phyloP scores from a whole-genome alignment of 2,329 filamentous ascomycete genomes.

The Fusarium nisikadoi region DNA sequence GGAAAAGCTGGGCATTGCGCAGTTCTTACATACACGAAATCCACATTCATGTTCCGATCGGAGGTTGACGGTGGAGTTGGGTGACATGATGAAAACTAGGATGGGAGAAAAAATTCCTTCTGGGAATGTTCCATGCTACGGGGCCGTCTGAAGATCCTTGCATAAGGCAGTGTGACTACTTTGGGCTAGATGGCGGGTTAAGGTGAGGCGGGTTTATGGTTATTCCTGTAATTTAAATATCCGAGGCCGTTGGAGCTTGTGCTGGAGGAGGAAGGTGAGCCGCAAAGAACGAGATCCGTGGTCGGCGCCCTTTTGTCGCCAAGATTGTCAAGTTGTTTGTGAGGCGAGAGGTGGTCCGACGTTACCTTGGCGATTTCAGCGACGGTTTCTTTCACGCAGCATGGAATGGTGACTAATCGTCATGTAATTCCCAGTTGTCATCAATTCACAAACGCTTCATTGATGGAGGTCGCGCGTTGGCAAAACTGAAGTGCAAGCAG shows the following conservation, averaged over 20 bases:
- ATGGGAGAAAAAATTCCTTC: constrained; percentile 6
- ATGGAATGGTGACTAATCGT: background rate
- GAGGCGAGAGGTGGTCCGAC: background rate
- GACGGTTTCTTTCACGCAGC: rapidly evolving
- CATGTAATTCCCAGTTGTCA: background rate
- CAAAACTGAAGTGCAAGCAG: background rate
- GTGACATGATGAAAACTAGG: constrained; percentile 30
- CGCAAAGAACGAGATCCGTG: background rate
- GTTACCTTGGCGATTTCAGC: background rate
- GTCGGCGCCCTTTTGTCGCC: background rate
- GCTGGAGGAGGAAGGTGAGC: background rate
- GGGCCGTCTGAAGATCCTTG: constrained; percentile 9
- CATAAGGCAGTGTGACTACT: background rate
- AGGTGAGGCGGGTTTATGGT: background rate
- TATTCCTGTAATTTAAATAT: background rate
- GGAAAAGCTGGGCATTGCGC: constrained; percentile 26
- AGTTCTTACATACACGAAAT: constrained; percentile 15
- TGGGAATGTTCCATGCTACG: constrained; percentile 8
- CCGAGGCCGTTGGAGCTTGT: background rate
- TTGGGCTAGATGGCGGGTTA: background rate
- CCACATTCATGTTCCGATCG: constrained; percentile 21
- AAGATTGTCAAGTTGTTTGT: background rate
- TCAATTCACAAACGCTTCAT: rapidly evolving
- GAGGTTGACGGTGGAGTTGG: constrained; percentile 16
- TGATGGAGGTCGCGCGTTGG: rapidly evolving